Conservation (phyloP, 164 flowering plant species). For the Chimonanthus praecox region DNA sequence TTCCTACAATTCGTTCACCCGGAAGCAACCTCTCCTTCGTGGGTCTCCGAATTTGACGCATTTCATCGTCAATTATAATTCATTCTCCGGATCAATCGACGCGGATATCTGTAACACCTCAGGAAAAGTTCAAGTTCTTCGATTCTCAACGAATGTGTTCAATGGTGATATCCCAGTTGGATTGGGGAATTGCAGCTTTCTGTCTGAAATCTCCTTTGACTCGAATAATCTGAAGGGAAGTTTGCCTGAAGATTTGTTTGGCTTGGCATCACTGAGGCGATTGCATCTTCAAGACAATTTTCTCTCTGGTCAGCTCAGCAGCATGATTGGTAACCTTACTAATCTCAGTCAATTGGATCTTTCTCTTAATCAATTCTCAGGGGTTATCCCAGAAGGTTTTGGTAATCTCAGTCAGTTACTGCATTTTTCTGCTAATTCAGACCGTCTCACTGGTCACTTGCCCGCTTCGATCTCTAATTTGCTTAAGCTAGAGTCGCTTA, state of each 20-base stretch:
- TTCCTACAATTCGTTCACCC: conserved; percentile 55
- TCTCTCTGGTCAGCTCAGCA: conserved; percentile 8
- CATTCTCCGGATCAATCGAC: conserved; percentile 39
- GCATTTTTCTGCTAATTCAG: conserved; percentile 10
- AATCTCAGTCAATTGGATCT: conserved; percentile 7
- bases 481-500: neutral
- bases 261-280: conserved; percentile 43
- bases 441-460: conserved; percentile 7
- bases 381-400: conserved; percentile 13
- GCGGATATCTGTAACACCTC: conserved; percentile 40
- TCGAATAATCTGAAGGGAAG: conserved; percentile 29
- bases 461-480: conserved; percentile 8
- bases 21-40: conserved; percentile 27
- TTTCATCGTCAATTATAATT: conserved; percentile 55
- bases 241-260: conserved; percentile 49
- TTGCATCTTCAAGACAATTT: neutral
- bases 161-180: conserved; percentile 40
- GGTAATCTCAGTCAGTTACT: conserved; percentile 3
- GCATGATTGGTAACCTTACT: conserved; percentile 3
- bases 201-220: conserved; percentile 30
- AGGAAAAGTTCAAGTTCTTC: conserved; percentile 36
- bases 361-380: conserved; percentile 14
- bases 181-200: conserved; percentile 49
- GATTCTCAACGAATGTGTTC: conserved; percentile 52
- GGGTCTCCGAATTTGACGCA: conserved; percentile 34